phyloP scores from a whole-genome alignment of 345 rosid genomes.

The Lumnitzera racemosa region DNA sequence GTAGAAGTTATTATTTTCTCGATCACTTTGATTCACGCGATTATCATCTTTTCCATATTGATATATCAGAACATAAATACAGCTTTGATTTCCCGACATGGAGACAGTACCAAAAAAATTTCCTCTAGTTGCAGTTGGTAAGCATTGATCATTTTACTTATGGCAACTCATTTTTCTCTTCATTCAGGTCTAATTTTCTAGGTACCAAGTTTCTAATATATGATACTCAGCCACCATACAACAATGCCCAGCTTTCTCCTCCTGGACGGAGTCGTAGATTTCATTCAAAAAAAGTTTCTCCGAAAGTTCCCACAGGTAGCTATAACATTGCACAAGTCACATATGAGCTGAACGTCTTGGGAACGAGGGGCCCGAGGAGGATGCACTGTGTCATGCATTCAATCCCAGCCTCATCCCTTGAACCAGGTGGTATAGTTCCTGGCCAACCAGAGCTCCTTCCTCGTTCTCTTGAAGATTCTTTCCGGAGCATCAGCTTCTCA shows the following conservation, averaged over 20 bases:
- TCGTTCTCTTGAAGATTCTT: conserved; percentile 39
- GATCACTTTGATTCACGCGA: too few species aligned
- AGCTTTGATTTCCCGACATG: neutral
- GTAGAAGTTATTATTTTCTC: too few species aligned
- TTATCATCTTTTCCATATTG: too few species aligned
- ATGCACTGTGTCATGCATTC: conserved; percentile 49
- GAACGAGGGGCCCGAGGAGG: conserved; percentile 44
- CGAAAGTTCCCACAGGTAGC: conserved; percentile 44
- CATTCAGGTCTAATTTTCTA: conserved; percentile 41
- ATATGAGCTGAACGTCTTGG: conserved; percentile 42
- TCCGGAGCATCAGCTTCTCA: conserved; percentile 43
- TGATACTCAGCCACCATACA: conserved; percentile 40
- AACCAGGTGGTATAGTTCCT: conserved; percentile 39
- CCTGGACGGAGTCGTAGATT: conserved; percentile 41
- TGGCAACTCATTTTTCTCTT: neutral
- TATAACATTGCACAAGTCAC: conserved; percentile 39
- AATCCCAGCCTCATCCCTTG: conserved; percentile 29
- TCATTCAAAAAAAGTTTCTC: conserved; percentile 44
- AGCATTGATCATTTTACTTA: neutral
- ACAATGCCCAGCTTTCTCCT: conserved; percentile 28
- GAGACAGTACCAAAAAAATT: neutral
- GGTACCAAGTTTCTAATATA: conserved; percentile 42
- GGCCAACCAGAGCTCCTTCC: conserved; percentile 35
- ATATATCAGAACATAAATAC: neutral
- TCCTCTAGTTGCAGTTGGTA: neutral